Percentiles rank a stretch among this genome's conserved stretches.
These are phyloP conservation scores for Leccinum arenicola DNA, from an alignment of 768 basidiomycete genomes.

Conservation along the genomic window DNA sequence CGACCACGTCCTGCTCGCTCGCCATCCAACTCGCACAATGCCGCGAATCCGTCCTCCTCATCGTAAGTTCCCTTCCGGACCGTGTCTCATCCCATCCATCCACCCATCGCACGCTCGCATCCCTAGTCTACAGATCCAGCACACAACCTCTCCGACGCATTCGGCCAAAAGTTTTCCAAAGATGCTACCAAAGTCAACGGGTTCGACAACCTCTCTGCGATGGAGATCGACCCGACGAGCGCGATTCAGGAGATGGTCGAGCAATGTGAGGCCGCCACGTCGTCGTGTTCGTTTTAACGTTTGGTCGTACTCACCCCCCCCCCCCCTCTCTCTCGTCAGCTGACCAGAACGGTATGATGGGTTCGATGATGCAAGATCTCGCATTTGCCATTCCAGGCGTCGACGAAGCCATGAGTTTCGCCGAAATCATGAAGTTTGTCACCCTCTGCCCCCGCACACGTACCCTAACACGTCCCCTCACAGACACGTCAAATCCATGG, in stretches of 20 bases:
- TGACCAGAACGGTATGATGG: constrained; percentile 93
- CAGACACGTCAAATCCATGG: constrained; percentile 99
- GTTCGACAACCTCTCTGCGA: constrained; percentile 93
- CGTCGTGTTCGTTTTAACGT: not conserved
- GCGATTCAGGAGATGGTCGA: constrained; percentile 99
- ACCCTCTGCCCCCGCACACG: not conserved
- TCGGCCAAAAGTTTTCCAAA: constrained; percentile 98
- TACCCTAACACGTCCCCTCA: not conserved
- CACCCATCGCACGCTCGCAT: not conserved
- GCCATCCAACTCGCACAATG: constrained; percentile 92
- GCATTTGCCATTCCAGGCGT: constrained; percentile 99
- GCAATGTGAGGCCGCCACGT: constrained; percentile 57
- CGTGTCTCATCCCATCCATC: not conserved
- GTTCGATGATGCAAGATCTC: constrained; percentile 99
- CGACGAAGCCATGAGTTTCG: constrained; percentile 99
- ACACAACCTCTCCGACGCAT: constrained; percentile 97
- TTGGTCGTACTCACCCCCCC: not conserved
- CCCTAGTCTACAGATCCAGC: constrained; percentile 96
- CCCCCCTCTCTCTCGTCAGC: constrained; percentile 40
- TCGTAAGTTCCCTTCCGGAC: constrained; percentile 52
- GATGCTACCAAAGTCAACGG: constrained; percentile 98
- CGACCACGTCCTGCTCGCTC: constrained; percentile 94
- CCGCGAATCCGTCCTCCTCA: constrained; percentile 94
- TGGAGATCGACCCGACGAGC: constrained; percentile 99
- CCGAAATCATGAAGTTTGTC: constrained; percentile 96